Conservation (phyloP, 805 yeast genomes). For the Pichia paraexigua region DNA sequence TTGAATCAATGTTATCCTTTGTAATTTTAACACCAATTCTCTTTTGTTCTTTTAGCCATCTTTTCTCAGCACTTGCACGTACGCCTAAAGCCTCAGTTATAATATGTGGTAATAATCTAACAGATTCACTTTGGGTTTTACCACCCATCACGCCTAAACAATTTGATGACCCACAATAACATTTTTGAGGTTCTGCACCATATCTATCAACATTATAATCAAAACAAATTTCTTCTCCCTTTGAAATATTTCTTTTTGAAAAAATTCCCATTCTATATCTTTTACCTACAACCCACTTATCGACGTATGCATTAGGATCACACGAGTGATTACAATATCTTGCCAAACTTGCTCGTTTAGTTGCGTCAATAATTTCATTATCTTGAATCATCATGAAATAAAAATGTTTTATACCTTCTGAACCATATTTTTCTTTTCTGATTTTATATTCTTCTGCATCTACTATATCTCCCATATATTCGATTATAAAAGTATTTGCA, state of each 20-base stretch:
- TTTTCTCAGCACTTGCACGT: constrained; percentile 55
- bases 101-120: constrained; percentile 72
- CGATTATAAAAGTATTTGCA: constrained; percentile 71
- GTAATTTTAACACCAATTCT: constrained; percentile 37
- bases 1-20: constrained; percentile 45
- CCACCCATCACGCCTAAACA: constrained; percentile 95
- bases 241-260: constrained; percentile 60
- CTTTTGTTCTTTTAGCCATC: constrained; percentile 59
- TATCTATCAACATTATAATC: constrained; percentile 93
- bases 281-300: constrained; percentile 94
- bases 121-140: constrained; percentile 91
- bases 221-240: constrained; percentile 87
- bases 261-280: constrained; percentile 92
- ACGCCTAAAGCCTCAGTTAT: constrained; percentile 84
- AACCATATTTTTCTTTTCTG: constrained; percentile 69
- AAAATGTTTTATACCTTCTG: constrained; percentile 65
- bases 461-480: constrained; percentile 90
- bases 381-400: constrained; percentile 94
- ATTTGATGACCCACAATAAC: constrained; percentile 89
- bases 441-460: constrained; percentile 68
- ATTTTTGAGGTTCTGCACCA: constrained; percentile 90
- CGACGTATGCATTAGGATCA: constrained; percentile 89
- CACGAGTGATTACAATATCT: constrained; percentile 94
- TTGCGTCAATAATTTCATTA: constrained; percentile 92
- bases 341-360: constrained; percentile 79